Base-by-base conservation (phyloP, 345 rosid species). In the Citrus maxima region DNA sequence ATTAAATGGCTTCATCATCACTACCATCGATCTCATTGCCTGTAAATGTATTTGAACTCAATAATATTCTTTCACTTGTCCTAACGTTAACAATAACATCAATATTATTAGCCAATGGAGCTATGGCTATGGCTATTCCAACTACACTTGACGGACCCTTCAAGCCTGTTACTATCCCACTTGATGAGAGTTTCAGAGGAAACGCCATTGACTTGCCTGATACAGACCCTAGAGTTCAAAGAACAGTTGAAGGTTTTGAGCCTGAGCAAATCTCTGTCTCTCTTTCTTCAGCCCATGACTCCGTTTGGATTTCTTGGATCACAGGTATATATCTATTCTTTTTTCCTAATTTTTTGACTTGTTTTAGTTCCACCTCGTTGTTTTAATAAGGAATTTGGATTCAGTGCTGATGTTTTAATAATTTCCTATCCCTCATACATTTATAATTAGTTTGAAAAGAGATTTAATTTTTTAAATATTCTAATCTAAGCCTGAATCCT, bases 261-360 rank as follows among this genome's bases (percentile, higher is more conserved):
- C 99, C 97, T 21, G 90, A 92, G 67, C 98, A 94, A 77, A 85
- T 96, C 76, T 90, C 93, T 0, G 74, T 96, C 78, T 92, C 99
- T 67, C 94, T 96, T 25, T 92, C 98, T 59, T 73, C 88, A 35
- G 80, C 68, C 67, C 79, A 85, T 83, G 84, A 89, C 83, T 91
- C 98, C 3, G 87, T 88, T 49, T 92, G 94, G 97, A 81, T 93
- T 70, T 95, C 99, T 69, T 95, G 99, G 99, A 80, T 93, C 81
- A 93, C 99, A 83, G 98, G 97, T 88, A 28, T 32, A 1, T 32
- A 1, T 5, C 21, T 24, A 1, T 16, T 82, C 28, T 10, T 67
- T 79, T 51, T 51, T 27, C 38, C 46, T 76, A 25, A 6, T 10
- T 10, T 21, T 24, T 49, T 16, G 1, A 46, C 19, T 35, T 51